phyloP scores from a whole-genome alignment of 352 stramenopile genomes.

The Blastocystis sp. region DNA sequence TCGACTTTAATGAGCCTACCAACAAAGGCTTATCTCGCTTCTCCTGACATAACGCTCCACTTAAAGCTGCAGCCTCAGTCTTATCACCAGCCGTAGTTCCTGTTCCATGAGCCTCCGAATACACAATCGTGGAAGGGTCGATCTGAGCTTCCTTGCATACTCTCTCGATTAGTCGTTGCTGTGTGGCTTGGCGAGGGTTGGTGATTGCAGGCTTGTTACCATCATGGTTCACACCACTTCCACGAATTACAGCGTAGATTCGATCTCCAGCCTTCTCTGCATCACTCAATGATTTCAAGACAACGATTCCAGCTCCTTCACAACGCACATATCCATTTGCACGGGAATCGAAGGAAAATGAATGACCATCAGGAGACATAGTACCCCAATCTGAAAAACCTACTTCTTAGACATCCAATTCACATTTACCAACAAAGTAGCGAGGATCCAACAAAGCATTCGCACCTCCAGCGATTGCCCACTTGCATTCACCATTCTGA shows the following conservation, averaged over 20 bases:
- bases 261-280: conserved; percentile 8
- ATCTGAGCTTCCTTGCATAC: conserved; percentile 8
- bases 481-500: conserved; percentile 32
- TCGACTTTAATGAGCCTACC: conserved; percentile 61
- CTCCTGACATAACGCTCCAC: conserved; percentile 16
- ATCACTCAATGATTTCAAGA: conserved; percentile 31
- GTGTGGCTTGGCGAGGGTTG: not conserved
- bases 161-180: conserved; percentile 7
- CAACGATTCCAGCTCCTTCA: conserved; percentile 49
- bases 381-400: conserved; percentile 61
- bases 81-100: conserved; percentile 53
- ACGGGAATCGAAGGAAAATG: conserved; percentile 47
- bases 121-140: conserved; percentile 17
- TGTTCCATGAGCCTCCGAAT: conserved; percentile 53
- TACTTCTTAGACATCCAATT: not conserved
- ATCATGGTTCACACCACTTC: conserved; percentile 59
- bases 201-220: conserved; percentile 53
- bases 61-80: conserved; percentile 42
- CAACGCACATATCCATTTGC: conserved; percentile 56
- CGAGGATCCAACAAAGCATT: conserved; percentile 61
- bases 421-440: conserved; percentile 54
- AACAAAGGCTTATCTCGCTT: not conserved
- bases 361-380: conserved; percentile 59
- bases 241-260: conserved; percentile 60
- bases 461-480: conserved; percentile 51